phyloP scores from a whole-genome alignment of 2,329 filamentous ascomycete species.

The Dothistroma septosporum region DNA sequence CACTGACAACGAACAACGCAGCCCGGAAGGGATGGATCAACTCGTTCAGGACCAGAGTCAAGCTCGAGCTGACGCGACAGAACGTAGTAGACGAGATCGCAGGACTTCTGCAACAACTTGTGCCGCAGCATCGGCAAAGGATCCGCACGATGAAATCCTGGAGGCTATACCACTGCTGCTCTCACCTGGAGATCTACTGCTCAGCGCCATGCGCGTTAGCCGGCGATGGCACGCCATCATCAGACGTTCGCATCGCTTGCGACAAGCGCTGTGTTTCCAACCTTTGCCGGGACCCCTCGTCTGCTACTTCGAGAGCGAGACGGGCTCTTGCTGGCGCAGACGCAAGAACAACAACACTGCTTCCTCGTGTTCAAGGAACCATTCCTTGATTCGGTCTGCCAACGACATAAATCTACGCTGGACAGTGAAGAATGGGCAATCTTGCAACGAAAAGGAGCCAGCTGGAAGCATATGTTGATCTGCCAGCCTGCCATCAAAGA shows the following conservation, averaged over 20 bases:
- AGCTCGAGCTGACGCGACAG: no score
- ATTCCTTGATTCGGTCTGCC: not conserved
- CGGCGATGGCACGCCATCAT: not conserved
- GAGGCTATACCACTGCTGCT: not conserved
- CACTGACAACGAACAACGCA: no score
- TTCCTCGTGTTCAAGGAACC: not conserved
- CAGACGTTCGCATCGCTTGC: not conserved
- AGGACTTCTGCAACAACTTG: no score
- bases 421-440: not conserved
- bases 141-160: not conserved
- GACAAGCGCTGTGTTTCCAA: not conserved
- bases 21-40: no score
- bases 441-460: not conserved
- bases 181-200: not conserved
- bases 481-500: not conserved
- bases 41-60: no score
- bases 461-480: not conserved
- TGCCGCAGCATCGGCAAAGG: not conserved
- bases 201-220: not conserved
- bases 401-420: not conserved
- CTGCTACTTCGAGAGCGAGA: not conserved
- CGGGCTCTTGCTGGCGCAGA: not conserved
- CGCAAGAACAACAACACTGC: not conserved
- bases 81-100: no score
- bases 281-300: not conserved